Base-by-base conservation (phyloP, 73 alveolate species). In the Strombidium stylifer region DNA sequence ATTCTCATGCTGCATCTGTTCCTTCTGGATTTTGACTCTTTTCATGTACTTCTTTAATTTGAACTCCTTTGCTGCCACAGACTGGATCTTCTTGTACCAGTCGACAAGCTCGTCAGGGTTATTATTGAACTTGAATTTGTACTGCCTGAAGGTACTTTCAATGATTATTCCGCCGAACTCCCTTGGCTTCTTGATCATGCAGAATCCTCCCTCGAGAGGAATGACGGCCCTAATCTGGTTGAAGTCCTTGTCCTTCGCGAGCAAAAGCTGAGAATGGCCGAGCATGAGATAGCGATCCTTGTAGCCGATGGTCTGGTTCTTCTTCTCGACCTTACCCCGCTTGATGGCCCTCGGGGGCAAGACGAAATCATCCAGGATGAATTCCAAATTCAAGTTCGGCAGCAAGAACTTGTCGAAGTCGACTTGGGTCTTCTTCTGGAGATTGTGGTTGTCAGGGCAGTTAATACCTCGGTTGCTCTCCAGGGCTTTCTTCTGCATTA, bases 161-260 rank as follows among this genome's bases (percentile, higher is more conserved):
- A 64, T 7, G 3, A 64, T 28, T 1, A 64, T 52, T 1, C 78
- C 78, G 1, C 53, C 24, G 21, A 46, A 47, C n/a, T 64, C 78
- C 37, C 44, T 44, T 12, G 78, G 66, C 37, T 64, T 51, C 34
- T 54, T 53, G 25, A 69, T 32, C 27, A 39, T 11, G 32, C 51
- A 55, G 39, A 32, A 69, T 2, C 85, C 85, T 35, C 75, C 85
- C 24, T 60, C 73, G 0, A 71, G 58, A 0, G 85, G 85, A 19
- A 71, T 51, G n/a, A 71, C 72, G 42, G 56, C 57, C 3, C 56
- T 50, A 50, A 71, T 56, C 15, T 71, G 36, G 27, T 52, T 31
- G 32, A 58, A 71, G 23, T 49, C 85, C 5, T 31, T 19, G 27
- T 71, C 85, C 41, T 75, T 55, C 5, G 85, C 65, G 19, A 71